phyloP scores from a whole-genome alignment of 495 filamentous ascomycete genomes.

The Neurospora sp. region DNA sequence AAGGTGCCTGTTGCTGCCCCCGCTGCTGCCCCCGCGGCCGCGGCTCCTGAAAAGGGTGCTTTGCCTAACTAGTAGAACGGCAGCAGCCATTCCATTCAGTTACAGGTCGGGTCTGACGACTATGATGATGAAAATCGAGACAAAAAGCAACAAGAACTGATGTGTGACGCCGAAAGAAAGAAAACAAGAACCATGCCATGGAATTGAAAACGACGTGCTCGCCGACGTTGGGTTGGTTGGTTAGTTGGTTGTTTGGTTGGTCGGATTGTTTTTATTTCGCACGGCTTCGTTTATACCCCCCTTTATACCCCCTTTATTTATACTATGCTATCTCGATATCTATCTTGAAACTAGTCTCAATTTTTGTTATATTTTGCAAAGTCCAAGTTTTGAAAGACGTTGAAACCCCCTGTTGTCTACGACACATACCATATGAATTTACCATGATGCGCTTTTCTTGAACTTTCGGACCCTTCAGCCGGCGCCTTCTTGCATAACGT shows the following conservation, averaged over 20 bases:
- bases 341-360: neutral
- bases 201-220: neutral
- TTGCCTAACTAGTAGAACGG: slow-evolving; percentile 26
- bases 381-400: neutral
- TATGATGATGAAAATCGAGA: slow-evolving; percentile 8
- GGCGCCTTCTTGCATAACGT: neutral
- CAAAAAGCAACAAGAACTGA: neutral
- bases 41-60: slow-evolving; percentile 27
- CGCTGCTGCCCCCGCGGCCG: slow-evolving; percentile 8
- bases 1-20: neutral
- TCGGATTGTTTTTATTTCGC: neutral
- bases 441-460: neutral
- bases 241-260: neutral
- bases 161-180: neutral
- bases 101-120: neutral
- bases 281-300: neutral
- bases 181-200: neutral
- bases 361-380: neutral
- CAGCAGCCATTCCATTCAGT: slow-evolving; percentile 12
- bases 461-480: neutral
- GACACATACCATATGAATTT: neutral
- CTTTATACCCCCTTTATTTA: neutral
- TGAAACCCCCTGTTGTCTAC: neutral
- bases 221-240: neutral
- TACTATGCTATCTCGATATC: neutral